Percentiles rank a stretch among this genome's conserved stretches.
Conservation (phyloP, 495 filamentous ascomycete species). For the Symbiotaphrina buchneri region DNA sequence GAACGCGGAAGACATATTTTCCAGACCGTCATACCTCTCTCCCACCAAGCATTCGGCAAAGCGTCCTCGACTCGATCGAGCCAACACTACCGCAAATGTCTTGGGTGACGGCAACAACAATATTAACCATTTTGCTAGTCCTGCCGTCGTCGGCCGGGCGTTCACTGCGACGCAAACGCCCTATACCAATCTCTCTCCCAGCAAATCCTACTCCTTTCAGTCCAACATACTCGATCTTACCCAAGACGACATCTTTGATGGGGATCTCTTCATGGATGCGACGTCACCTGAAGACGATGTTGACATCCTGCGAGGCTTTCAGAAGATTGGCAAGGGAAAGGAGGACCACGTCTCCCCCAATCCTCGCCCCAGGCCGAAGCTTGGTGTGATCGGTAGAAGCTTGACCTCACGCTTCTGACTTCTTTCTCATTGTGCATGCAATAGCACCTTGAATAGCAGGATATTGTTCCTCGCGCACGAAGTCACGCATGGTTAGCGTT, state of each 20-base stretch:
- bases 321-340: conserved; percentile 41
- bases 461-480: neutral
- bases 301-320: conserved; percentile 75
- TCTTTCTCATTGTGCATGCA: neutral
- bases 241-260: conserved; percentile 27
- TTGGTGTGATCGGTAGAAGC: neutral
- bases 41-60: conserved; percentile 54
- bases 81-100: conserved; percentile 28
- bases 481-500: neutral
- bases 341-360: conserved; percentile 7
- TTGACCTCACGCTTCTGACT: neutral
- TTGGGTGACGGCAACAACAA: conserved; percentile 45
- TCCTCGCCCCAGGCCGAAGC: neutral
- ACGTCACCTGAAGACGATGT: conserved; percentile 41
- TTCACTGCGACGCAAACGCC: conserved; percentile 7
- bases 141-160: conserved; percentile 6
- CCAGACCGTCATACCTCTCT: conserved; percentile 37
- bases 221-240: neutral
- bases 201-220: neutral
- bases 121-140: too few species aligned
- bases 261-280: conserved; percentile 31
- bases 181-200: too few species aligned
- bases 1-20: conserved; percentile 20
- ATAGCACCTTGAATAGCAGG: neutral
- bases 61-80: conserved; percentile 33